Percentiles rank a stretch among this genome's conserved stretches.
Evolutionary conservation across 2,329 filamentous ascomycete genomes (phyloP).

Genomic region (Fusarium sp.): DNA sequence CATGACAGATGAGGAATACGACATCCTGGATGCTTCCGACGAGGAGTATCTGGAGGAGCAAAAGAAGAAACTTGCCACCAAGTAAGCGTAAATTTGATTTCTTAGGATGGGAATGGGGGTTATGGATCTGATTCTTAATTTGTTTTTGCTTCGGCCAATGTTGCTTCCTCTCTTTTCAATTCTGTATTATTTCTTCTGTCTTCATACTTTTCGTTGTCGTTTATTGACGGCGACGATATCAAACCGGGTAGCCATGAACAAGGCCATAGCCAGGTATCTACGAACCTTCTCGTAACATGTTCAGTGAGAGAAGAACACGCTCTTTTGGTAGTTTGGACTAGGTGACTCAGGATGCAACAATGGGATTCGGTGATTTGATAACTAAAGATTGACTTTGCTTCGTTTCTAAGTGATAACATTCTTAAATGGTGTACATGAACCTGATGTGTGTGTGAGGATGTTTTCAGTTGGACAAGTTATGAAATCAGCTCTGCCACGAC

Average conservation of each 20-base stretch:
- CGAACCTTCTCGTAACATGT: constrained; percentile 21
- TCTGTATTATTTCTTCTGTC: constrained; percentile 41
- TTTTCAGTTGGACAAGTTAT: background rate
- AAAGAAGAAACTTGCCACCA: constrained; percentile 52
- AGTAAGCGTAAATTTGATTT: constrained; percentile 45
- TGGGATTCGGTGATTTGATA: constrained; percentile 26
- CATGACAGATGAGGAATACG: constrained; percentile 97
- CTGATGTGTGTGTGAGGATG: background rate
- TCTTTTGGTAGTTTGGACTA: constrained; percentile 42
- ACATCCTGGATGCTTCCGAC: constrained; percentile 94
- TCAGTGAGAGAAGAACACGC: constrained; percentile 36
- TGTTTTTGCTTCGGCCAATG: constrained; percentile 14
- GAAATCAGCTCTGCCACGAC: background rate
- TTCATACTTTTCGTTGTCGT: constrained; percentile 7
- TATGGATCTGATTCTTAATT: constrained; percentile 25
- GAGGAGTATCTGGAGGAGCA: constrained; percentile 77
- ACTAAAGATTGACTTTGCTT: background rate
- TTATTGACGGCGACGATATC: constrained; percentile 1
- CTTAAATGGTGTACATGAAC: background rate
- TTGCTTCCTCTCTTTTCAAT: constrained; percentile 33
- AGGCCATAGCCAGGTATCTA: constrained; percentile 13
- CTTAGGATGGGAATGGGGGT: constrained; percentile 33
- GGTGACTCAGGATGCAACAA: constrained; percentile 35
- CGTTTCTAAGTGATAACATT: background rate
- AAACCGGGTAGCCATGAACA: constrained; percentile 7